phyloP scores from a whole-genome alignment of 2,329 filamentous ascomycete species.

The Nemania sp. region DNA sequence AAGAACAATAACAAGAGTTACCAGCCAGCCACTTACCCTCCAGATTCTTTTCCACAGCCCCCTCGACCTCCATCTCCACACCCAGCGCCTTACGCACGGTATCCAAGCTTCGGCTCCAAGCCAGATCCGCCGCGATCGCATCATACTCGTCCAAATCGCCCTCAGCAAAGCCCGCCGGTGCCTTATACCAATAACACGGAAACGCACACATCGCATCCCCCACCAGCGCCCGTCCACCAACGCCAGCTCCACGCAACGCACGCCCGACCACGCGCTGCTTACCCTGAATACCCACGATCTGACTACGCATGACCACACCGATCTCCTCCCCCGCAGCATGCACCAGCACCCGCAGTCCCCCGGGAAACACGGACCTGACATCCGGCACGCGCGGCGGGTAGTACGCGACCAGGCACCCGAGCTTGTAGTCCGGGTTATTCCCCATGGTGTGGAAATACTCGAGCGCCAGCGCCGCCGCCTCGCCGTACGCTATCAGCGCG shows the following conservation, averaged over 20 bases:
- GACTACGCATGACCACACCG: constrained; percentile 46
- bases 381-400: constrained; percentile 51
- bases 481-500: constrained; percentile 50
- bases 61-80: constrained; percentile 64
- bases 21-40: constrained; percentile 50
- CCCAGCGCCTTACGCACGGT: constrained; percentile 65
- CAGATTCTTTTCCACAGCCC: constrained; percentile 67
- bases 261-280: constrained; percentile 43
- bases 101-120: constrained; percentile 68
- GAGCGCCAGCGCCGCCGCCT: constrained; percentile 48
- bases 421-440: constrained; percentile 49
- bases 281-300: constrained; percentile 51
- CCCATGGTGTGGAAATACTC: constrained; percentile 50
- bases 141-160: constrained; percentile 70
- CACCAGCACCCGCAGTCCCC: constrained; percentile 44
- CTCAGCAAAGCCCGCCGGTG: constrained; percentile 71
- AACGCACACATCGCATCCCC: constrained; percentile 39
- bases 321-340: constrained; percentile 47
- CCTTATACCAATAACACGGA: constrained; percentile 47
- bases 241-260: constrained; percentile 44
- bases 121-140: constrained; percentile 63
- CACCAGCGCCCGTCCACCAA: constrained; percentile 36
- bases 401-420: constrained; percentile 49
- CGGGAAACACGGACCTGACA: constrained; percentile 46
- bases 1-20: not conserved